phyloP scores from a whole-genome alignment of 345 rosid species.

The Moringa oleifera region DNA sequence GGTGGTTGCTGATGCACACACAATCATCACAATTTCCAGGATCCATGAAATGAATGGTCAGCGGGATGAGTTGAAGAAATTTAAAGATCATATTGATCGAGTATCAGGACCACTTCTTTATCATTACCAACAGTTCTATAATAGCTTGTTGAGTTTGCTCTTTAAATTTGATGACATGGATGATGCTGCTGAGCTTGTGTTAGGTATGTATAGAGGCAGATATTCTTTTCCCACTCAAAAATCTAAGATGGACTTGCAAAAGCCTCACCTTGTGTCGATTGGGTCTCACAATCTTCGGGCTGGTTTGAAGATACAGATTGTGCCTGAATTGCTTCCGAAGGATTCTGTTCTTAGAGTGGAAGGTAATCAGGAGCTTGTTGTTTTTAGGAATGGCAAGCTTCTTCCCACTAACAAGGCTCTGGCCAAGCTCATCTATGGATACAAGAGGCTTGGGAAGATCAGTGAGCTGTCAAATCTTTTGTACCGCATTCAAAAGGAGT shows the following conservation, averaged over 20 bases:
- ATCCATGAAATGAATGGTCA: constrained; percentile 71
- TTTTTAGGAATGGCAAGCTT: constrained; percentile 45
- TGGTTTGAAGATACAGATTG: constrained; percentile 54
- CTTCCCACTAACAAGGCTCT: constrained; percentile 43
- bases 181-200: constrained; percentile 54
- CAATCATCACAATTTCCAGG: constrained; percentile 49
- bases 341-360: constrained; percentile 37
- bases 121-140: constrained; percentile 54
- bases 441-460: constrained; percentile 43
- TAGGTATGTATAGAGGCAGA: constrained; percentile 36
- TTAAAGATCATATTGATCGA: constrained; percentile 45
- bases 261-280: constrained; percentile 50
- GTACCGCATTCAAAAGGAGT: constrained; percentile 29
- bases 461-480: constrained; percentile 53
- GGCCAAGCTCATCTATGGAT: constrained; percentile 58
- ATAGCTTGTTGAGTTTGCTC: constrained; percentile 62
- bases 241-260: constrained; percentile 18
- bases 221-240: constrained; percentile 19
- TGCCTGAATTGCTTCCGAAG: constrained; percentile 48
- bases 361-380: constrained; percentile 33
- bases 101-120: constrained; percentile 35
- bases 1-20: constrained; percentile 67
- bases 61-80: constrained; percentile 68
- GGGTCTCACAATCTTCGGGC: constrained; percentile 60
- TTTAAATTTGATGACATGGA: constrained; percentile 68